phyloP scores from a whole-genome alignment of 108 stramenopile genomes.

The Bacterosira constricta region DNA sequence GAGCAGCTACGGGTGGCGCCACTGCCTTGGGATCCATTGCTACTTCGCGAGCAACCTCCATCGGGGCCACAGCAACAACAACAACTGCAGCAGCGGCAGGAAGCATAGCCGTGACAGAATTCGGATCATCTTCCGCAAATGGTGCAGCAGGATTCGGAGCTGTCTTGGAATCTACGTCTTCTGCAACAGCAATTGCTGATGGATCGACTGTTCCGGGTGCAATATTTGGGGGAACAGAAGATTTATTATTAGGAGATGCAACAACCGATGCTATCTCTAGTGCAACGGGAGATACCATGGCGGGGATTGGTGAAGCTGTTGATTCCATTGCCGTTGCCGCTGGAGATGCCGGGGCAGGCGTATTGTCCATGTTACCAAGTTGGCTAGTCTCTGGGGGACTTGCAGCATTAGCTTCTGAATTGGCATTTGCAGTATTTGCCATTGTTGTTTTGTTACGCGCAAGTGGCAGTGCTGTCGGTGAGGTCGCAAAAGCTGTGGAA shows the following conservation, averaged over 20 bases:
- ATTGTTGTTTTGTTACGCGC: conserved; percentile 4
- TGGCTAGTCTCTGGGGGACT: conserved; percentile 18
- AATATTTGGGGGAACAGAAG: conserved; percentile 2
- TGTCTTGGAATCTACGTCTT: conserved; percentile 11
- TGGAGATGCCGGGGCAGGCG: conserved; percentile 12
- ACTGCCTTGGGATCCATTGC: neutral
- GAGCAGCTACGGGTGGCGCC: neutral
- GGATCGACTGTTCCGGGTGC: conserved; percentile 3
- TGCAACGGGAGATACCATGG: neutral
- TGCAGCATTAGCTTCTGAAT: conserved; percentile 15
- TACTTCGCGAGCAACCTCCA: neutral
- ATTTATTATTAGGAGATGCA: conserved; percentile 14
- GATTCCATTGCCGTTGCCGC: conserved; percentile 7
- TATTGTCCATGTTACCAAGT: conserved; percentile 5
- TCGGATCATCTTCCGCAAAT: neutral
- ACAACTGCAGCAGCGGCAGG: neutral
- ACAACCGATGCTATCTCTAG: conserved; percentile 3
- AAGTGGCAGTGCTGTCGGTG: conserved; percentile 1
- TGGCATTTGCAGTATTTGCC: conserved; percentile 24
- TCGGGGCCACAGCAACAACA: neutral
- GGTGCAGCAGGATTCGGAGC: conserved; percentile 7
- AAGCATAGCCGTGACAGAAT: neutral
- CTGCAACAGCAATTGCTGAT: conserved; percentile 1
- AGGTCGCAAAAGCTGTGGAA: neutral
- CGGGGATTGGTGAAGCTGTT: conserved; percentile 13